Conservation (phyloP, 306 rosid species). For the Abrus precatorius region DNA sequence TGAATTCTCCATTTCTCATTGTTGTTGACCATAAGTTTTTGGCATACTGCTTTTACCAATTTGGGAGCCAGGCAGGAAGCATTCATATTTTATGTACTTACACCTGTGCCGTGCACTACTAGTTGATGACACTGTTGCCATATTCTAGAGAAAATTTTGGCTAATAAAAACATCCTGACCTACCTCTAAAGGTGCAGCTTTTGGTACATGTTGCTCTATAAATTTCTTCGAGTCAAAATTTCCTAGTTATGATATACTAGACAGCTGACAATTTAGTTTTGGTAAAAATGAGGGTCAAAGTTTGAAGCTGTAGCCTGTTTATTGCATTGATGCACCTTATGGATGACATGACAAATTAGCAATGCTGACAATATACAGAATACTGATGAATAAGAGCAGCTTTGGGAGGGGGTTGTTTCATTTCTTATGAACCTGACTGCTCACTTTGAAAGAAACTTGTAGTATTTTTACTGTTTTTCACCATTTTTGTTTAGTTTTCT, state of each 20-base stretch:
- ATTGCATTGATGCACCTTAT: background rate
- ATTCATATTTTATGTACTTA: background rate
- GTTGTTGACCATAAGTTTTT: background rate
- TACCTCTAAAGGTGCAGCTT: background rate
- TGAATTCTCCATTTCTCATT: background rate
- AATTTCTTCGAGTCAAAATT: background rate
- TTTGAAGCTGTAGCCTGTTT: background rate
- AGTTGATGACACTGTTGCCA: background rate
- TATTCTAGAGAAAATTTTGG: background rate
- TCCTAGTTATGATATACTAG: background rate
- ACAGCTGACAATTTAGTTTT: background rate
- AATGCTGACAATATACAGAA: background rate
- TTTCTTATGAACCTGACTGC: background rate
- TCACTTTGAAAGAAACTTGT: background rate
- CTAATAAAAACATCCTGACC: background rate
- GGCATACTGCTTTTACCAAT: background rate
- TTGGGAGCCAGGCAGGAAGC: background rate
- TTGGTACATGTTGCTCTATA: background rate
- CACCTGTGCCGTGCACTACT: background rate
- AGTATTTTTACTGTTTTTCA: background rate
- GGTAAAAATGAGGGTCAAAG: background rate
- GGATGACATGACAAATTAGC: background rate
- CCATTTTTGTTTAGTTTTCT: background rate
- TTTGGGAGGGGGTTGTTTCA: background rate
- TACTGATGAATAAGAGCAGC: background rate